Base-by-base conservation (phyloP, 2,329 filamentous ascomycete species). In the Fusarium tjaetaba region DNA sequence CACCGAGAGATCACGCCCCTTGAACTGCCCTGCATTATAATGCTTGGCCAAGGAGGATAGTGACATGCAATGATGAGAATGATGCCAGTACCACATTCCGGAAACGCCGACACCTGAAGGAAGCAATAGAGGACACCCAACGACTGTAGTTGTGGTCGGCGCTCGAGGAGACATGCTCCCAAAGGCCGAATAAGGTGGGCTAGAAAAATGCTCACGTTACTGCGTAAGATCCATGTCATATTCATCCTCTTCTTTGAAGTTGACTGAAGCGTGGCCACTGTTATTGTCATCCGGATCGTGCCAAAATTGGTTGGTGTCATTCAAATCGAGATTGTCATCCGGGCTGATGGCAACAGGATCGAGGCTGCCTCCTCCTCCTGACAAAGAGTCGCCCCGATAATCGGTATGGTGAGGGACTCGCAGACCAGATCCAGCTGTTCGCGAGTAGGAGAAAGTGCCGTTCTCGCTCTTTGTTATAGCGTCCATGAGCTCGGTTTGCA, bases 201-300 rank as follows among this genome's bases (percentile, higher is more conserved):
- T 53, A 46, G 48, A 48, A 32, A 55, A 28, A 34, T 36, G 36
- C 49, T 26, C 53, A 48, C 42, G 49, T 72, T 80, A 79, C 56
- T 81, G 80, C 36, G 84, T 88, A 73, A 91, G 82, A 74, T 96
- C 94, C 93, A 97, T 97, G 79, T 90, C 91, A 79, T 93, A 97
- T 84, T 97, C 95, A 77, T 98, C 95, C 83, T 98, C 95, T 81
- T 97, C 95, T 83, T 97, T 97, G 84, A 98, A 94, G 80, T 92
- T 91, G 79, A 94, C 86, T 11, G 86, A 85, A 30, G 86, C 87
- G 49, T 91, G 88, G 62, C 91, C 92, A 79, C 90, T 94, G 69
- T 88, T 91, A 60, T 93, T 92, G 79, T 92, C 93, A 79, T 93
- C 92, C 70, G 89, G 90, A 48, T 92, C 91, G 61, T 90, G 89